phyloP scores from a whole-genome alignment of 106 monocot species.

The Dioscorea alata region DNA sequence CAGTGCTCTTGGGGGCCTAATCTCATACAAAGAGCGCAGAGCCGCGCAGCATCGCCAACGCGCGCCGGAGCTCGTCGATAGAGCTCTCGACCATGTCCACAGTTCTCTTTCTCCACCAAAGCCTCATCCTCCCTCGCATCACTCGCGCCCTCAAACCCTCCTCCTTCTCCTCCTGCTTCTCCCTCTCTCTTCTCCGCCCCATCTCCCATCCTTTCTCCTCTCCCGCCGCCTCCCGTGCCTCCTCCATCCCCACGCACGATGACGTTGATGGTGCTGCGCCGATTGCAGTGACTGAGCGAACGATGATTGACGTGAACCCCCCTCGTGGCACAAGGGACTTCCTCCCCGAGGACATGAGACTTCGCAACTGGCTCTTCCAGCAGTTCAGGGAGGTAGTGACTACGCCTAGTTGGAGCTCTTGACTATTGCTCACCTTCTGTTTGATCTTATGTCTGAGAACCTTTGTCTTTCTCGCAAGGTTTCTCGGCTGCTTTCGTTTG shows the following conservation, averaged over 20 bases:
- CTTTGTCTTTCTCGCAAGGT: conserved; percentile 38
- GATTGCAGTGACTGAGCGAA: not conserved
- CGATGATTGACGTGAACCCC: conserved; percentile 77
- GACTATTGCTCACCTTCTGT: conserved; percentile 14
- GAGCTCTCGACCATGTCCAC: conserved; percentile 9
- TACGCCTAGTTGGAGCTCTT: not conserved
- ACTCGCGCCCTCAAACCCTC: not conserved
- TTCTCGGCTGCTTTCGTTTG: conserved; percentile 72
- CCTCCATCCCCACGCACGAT: conserved; percentile 26
- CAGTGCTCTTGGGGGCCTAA: too few species aligned
- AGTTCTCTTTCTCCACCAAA: conserved; percentile 37
- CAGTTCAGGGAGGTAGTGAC: conserved; percentile 77
- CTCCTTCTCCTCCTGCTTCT: not conserved
- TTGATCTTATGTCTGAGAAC: conserved; percentile 17
- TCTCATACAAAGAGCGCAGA: not conserved
- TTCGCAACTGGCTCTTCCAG: conserved; percentile 83
- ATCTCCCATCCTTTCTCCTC: not conserved
- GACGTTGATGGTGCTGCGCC: conserved; percentile 8
- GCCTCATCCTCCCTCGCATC: conserved; percentile 33
- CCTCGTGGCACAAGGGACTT: conserved; percentile 96
- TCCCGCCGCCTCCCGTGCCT: conserved; percentile 10
- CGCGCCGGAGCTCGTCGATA: not conserved
- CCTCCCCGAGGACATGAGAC: conserved; percentile 83
- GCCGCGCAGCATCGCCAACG: not conserved
- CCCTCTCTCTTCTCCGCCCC: not conserved